Evolutionary conservation across 2,329 filamentous ascomycete genomes (phyloP).

Genomic region (Graphiopsis chlorocephala): DNA sequence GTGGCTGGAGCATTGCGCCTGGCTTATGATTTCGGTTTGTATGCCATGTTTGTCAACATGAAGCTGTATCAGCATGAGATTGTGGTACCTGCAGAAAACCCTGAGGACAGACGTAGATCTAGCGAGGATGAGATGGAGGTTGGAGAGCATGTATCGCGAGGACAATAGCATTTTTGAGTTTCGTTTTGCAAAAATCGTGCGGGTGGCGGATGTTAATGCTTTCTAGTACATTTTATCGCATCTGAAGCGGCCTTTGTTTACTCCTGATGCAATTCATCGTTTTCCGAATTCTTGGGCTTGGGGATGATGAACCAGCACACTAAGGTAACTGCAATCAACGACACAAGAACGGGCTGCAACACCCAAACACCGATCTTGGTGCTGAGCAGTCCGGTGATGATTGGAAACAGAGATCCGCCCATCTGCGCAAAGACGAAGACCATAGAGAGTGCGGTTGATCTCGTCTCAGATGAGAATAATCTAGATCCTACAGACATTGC

Average conservation of each 20-base stretch:
- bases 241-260: neutral
- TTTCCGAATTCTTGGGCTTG: slow-evolving; percentile 18
- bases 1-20: slow-evolving; percentile 54
- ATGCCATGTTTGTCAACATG: slow-evolving; percentile 59
- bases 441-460: slow-evolving; percentile 44
- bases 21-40: slow-evolving; percentile 59
- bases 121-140: slow-evolving; percentile 1
- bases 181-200: neutral
- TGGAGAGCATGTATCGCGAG: neutral
- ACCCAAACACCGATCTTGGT: slow-evolving; percentile 46
- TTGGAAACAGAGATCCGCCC: slow-evolving; percentile 23
- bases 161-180: neutral
- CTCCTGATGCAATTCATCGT: slow-evolving; percentile 10
- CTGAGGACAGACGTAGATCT: neutral
- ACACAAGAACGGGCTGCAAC: slow-evolving; percentile 53
- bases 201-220: neutral
- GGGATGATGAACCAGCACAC: slow-evolving; percentile 21
- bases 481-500: slow-evolving; percentile 55
- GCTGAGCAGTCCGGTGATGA: slow-evolving; percentile 22
- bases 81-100: neutral
- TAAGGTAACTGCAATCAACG: slow-evolving; percentile 42
- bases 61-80: slow-evolving; percentile 37
- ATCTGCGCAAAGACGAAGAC: slow-evolving; percentile 26
- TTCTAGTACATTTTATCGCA: neutral
- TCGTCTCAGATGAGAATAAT: slow-evolving; percentile 49